Base-by-base conservation (phyloP, 257 asterid genomes). In the Salvia hispanica region DNA sequence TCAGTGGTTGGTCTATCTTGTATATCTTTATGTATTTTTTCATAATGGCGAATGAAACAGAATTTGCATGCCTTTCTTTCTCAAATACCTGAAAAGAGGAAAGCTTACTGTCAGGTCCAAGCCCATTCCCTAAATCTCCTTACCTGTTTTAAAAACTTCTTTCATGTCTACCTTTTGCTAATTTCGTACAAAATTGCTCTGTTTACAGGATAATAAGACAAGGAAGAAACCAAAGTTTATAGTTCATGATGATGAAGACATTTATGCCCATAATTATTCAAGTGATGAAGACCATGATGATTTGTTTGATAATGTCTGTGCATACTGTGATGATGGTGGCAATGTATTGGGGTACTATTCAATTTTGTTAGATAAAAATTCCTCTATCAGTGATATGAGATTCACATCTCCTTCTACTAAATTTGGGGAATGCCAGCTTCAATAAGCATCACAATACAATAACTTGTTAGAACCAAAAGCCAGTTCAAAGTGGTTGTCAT, bases 311-410 rank as follows among this genome's bases (percentile, higher is more conserved):
- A 71, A 79, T 54, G 90, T 85, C 36, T 85, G 95, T 74, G 86
- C 85, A 13, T 71, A 67, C 18, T 88, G 95, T 77, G 95, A 88
- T 60, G 85, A 88, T 76, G 95, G 95, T 66, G 95, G 95, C 8
- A 79, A 84, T 42, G 7, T 88, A 67, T 72, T 86, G 65, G 73
- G 88, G 93, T 34, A 31, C 42, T 33, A 52, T 52, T 18, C 36
- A 7, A 7, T 21, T 52, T 6, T 52, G 18, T n/a, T 15, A 48
- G 14, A n/a, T 48, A 9, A 48, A n/a, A 13, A 37, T 1, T 13
- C 14, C 2, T 48, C 2, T n/a, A n/a, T 4, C 25, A n/a, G 14
- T 6, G 25, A 48, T 44, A 44, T 9, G 15, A 44, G 50, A 44
- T 1, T 44, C 50, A 37, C 42, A 37, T 37, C 42, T 37, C 42